phyloP scores from a whole-genome alignment of 768 basidiomycete species.

The Neoboletus subvelutipes region DNA sequence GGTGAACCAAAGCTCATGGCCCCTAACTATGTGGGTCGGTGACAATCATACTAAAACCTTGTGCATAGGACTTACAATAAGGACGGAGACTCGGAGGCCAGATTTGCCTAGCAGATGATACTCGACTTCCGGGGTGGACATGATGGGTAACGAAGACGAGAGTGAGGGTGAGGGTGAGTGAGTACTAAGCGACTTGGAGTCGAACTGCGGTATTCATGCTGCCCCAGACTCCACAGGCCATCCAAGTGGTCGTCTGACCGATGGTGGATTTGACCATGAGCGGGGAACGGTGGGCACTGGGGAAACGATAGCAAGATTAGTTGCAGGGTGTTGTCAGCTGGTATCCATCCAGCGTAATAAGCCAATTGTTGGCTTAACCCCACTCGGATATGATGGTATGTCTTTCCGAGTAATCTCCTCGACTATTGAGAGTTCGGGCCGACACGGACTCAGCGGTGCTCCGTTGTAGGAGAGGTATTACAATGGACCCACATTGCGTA shows the following conservation, averaged over 20 bases:
- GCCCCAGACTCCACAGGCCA: too few relatives aligned
- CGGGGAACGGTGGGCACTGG: too few relatives aligned
- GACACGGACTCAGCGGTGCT: background rate
- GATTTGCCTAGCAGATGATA: conserved; percentile 29
- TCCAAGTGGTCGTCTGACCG: background rate
- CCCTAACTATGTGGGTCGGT: conserved; percentile 17
- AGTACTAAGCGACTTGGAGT: background rate
- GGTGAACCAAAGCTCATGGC: conserved; percentile 30
- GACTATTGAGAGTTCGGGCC: background rate
- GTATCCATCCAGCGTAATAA: background rate
- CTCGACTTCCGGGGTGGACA: conserved; percentile 16
- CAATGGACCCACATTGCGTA: too few relatives aligned
- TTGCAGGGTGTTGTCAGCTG: background rate
- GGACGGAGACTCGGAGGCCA: conserved; percentile 34
- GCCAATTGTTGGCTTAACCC: background rate
- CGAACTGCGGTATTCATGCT: background rate
- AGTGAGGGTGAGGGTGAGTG: background rate
- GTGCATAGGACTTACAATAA: conserved; percentile 24
- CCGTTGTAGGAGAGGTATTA: background rate
- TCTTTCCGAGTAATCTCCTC: background rate
- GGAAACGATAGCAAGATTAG: background rate
- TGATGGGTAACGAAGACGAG: background rate
- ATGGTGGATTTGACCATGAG: background rate
- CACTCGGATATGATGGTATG: background rate
- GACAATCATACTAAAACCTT: background rate